Evolutionary conservation across 345 rosid species (phyloP), one percentile per base, ranked within the genome.

Genomic region (Salix suchowensis): DNA sequence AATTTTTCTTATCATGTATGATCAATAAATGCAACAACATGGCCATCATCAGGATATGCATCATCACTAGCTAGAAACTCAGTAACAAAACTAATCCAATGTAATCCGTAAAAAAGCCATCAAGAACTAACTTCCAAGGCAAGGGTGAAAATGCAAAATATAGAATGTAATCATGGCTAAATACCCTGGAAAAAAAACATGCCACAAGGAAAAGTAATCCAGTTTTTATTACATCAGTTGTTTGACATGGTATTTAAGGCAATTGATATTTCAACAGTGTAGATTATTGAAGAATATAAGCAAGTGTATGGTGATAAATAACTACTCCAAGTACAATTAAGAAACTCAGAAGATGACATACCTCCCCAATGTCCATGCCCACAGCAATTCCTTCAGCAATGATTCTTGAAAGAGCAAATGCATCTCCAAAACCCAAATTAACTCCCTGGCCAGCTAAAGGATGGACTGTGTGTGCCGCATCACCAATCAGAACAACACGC

Each of bases 381-480:
- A 92, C 88, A 16, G 97, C 97, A 82, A 92, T 77, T 21, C 97
- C 95, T 70, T 91, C 92, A 1, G 89, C 82, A 60, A 96, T 85
- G 62, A 88, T 82, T 82, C 85, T 88, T 14, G 97, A 88, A 84
- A 96, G 97, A 70, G 91, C 77, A 71, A 73, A 86, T 64, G 96
- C 96, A 77, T 94, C 98, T 65, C 91, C 95, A 76, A 92, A 92
- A 64, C 98, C 98, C 86, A 96, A 74, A 86, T 96, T 93, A 30
- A 93, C 99, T 76, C 98, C 97, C 84, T 96, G 99, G 76, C 98
- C 99, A 42, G 98, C 99, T 82, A 93, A 84, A 9, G 99, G 99
- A 82, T 93, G 98, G 74, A 96, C 92, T 16, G 98, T 89, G 68
- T 93, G 99, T 58, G 99, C 98, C 13, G 98, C 97, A 87, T 92